Evolutionary conservation across 495 filamentous ascomycete species (phyloP), one percentile per base, ranked within the genome.

Genomic region (Daldinia caldariorum): DNA sequence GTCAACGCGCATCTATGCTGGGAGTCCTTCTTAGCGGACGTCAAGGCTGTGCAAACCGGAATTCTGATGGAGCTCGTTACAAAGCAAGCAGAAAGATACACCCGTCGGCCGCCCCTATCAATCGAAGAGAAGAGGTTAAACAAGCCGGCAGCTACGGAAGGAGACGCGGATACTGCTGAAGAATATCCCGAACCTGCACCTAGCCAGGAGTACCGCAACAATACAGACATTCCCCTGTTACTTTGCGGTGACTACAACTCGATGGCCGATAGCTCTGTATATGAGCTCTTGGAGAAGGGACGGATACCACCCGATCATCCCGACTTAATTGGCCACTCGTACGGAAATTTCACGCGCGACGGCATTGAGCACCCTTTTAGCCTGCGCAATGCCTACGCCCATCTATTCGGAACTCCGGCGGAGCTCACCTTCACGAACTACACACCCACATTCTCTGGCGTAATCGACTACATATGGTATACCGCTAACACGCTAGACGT

Each of bases 401-500:
- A 87, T 71, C 84, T 92, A 6, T 82, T 85, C 51, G 83, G 81
- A 35, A 85, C 86, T 0, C 86, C 89, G 12, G 89, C 91, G n/a
- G 92, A 97, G 73, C 78, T 98, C 66, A 87, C 87, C 54, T 98
- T 97, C 78, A 98, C 95, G 39, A 98, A 99, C 80, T 98, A 97
- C 79, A 96, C 93, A 12, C 94, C 95, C 4, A 87, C 87, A 35
- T 99, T 97, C 83, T 89, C 86, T 22, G 94, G 91, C 43, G 92
- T 97, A 56, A 90, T 99, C 64, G 95, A 99, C 77, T 98, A 98
- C 78, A 91, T 98, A 74, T 98, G 93, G 93, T 99, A 94, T 81
- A 92, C 92, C 57, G 92, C 92, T 47, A 98, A 97, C 77, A 88
- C 92, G 32, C 84, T 99, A 47, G 92, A 96, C 75, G 90, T 97